Evolutionary conservation across 345 rosid genomes (phyloP).

Genomic region (Brassica juncea): DNA sequence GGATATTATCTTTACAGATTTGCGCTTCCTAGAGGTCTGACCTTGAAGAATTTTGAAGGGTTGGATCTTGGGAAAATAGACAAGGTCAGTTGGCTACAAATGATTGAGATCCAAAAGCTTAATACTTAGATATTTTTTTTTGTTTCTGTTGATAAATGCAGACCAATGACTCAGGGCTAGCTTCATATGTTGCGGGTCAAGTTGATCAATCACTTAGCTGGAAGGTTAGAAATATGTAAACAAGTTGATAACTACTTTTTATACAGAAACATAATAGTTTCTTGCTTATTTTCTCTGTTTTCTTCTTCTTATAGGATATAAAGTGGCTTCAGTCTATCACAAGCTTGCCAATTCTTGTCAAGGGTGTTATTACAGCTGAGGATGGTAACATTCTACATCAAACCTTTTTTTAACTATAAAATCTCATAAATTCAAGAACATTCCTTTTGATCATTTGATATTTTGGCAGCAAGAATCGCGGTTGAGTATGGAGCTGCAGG

Average conservation of each 20-base stretch:
- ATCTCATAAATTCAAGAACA: not conserved
- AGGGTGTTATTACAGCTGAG: constrained; percentile 91
- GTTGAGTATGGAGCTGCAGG: constrained; percentile 82
- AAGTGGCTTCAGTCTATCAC: constrained; percentile 95
- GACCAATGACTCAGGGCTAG: constrained; percentile 85
- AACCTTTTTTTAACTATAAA: not conserved
- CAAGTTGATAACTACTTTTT: not conserved
- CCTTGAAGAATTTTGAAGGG: constrained; percentile 90
- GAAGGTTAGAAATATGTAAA: constrained; percentile 54
- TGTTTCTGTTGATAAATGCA: constrained; percentile 31
- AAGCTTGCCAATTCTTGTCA: constrained; percentile 82
- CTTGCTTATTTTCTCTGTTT: not conserved
- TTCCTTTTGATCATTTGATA: not conserved
- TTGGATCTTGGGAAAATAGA: constrained; percentile 79
- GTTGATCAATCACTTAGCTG: constrained; percentile 79
- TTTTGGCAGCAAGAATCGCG: constrained; percentile 66
- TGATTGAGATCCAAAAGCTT: not conserved
- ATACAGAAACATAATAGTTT: not conserved
- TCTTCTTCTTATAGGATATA: constrained; percentile 57
- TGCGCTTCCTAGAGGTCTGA: constrained; percentile 65
- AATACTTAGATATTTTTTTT: not conserved
- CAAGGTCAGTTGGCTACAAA: constrained; percentile 42
- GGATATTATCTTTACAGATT: constrained; percentile 49
- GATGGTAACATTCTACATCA: constrained; percentile 54
- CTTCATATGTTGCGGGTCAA: constrained; percentile 91